phyloP scores from a whole-genome alignment of 805 yeast species.

The Lachancea quebecensis region DNA sequence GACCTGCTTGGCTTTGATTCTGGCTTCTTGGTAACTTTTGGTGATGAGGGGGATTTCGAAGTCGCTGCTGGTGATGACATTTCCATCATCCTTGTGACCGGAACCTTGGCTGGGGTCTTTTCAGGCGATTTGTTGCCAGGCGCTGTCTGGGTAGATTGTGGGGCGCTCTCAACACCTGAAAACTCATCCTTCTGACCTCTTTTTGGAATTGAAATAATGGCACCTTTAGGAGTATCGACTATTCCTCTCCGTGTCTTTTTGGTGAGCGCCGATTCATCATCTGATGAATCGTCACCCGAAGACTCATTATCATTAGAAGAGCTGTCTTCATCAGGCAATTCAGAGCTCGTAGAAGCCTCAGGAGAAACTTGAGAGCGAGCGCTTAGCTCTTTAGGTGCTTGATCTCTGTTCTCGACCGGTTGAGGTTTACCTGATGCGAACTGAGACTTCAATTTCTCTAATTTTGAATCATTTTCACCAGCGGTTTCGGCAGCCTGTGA shows the following conservation, averaged over 20 bases:
- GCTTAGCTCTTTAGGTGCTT: neutral
- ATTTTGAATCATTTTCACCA: slow-evolving; percentile 3
- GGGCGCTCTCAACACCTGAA: slow-evolving; percentile 15
- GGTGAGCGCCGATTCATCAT: slow-evolving; percentile 20
- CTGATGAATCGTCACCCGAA: slow-evolving; percentile 19
- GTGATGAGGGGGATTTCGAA: slow-evolving; percentile 1
- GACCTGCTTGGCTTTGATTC: slow-evolving; percentile 33
- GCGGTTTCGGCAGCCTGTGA: neutral
- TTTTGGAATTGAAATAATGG: slow-evolving; percentile 17
- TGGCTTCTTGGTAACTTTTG: slow-evolving; percentile 1
- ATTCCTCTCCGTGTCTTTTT: slow-evolving; percentile 36
- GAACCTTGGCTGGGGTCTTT: slow-evolving; percentile 10
- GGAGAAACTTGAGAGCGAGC: neutral
- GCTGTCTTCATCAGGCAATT: slow-evolving; percentile 31
- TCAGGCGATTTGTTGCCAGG: slow-evolving; percentile 1
- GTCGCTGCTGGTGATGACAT: slow-evolving; percentile 11
- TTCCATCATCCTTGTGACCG: slow-evolving; percentile 15
- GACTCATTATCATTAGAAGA: slow-evolving; percentile 17
- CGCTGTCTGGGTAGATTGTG: slow-evolving; percentile 20
- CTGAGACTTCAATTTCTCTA: slow-evolving; percentile 7
- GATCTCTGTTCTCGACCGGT: neutral
- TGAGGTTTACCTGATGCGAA: slow-evolving; percentile 2
- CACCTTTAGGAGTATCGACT: slow-evolving; percentile 42
- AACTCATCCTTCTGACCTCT: slow-evolving; percentile 11
- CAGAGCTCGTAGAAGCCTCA: slow-evolving; percentile 35